These are phyloP conservation scores for Epichloe uncinata DNA, from an alignment of 2,329 filamentous ascomycete species.

Conservation along the genomic window DNA sequence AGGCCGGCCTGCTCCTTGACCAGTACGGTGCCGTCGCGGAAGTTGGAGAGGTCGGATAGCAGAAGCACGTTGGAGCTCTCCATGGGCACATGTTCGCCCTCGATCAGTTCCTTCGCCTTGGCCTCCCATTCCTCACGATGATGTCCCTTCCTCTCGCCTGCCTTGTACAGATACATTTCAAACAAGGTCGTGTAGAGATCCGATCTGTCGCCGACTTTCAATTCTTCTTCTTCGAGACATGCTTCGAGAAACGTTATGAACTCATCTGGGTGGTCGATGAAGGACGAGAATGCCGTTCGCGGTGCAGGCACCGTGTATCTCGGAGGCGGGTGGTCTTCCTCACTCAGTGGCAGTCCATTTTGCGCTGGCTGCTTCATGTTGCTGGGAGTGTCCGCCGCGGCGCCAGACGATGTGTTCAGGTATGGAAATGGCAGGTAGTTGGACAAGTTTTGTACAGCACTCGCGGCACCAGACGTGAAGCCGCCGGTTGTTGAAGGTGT, in stretches of 20 bases:
- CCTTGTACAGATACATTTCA: conserved; percentile 94
- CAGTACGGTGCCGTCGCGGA: conserved; percentile 78
- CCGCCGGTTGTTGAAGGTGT: conserved; percentile 27
- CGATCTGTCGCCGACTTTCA: conserved; percentile 62
- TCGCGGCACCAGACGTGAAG: conserved; percentile 48
- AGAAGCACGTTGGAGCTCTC: conserved; percentile 91
- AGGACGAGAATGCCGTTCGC: conserved; percentile 84
- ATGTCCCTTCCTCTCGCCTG: conserved; percentile 57
- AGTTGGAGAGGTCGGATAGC: conserved; percentile 81
- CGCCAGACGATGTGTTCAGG: conserved; percentile 49
- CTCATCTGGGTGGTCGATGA: conserved; percentile 84
- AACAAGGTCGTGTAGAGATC: conserved; percentile 93
- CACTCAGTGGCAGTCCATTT: conserved; percentile 38
- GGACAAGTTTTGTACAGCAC: conserved; percentile 73
- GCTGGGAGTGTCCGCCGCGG: conserved; percentile 38
- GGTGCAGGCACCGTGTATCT: conserved; percentile 73
- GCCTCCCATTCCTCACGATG: conserved; percentile 66
- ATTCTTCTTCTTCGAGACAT: conserved; percentile 56
- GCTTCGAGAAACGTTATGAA: conserved; percentile 91
- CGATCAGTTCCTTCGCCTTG: conserved; percentile 81
- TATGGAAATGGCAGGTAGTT: conserved; percentile 76
- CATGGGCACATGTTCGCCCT: conserved; percentile 68
- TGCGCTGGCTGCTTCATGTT: conserved; percentile 36
- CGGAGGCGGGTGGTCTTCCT: conserved; percentile 30
- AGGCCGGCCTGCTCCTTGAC: conserved; percentile 90